Conservation (phyloP, 2,329 filamentous ascomycete species). For the Exophiala sp. region DNA sequence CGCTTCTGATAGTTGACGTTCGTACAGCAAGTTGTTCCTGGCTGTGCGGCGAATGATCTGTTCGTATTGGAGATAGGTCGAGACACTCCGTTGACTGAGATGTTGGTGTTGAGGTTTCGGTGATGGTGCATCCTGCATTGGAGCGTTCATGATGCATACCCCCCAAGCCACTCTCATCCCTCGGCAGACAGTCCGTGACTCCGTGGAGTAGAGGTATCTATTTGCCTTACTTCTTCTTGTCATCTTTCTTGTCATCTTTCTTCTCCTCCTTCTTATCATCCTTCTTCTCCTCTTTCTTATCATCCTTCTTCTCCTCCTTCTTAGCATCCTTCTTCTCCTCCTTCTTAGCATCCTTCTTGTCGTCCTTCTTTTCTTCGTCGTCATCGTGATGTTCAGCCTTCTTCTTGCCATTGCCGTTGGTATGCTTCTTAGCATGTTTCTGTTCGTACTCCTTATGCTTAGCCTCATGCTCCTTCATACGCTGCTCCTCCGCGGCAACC, state of each 20-base stretch:
- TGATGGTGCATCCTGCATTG: too few species aligned
- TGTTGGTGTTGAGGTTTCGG: too few species aligned
- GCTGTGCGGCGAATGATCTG: neutral
- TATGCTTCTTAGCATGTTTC: conserved; percentile 25
- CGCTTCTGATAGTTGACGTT: too few species aligned
- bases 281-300: conserved; percentile 26
- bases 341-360: conserved; percentile 22
- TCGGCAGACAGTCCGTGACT: too few species aligned
- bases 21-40: too few species aligned
- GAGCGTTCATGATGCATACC: too few species aligned
- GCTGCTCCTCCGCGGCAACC: conserved; percentile 47
- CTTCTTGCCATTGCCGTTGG: conserved; percentile 24
- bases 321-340: conserved; percentile 22
- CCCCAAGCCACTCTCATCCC: too few species aligned
- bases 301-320: conserved; percentile 3
- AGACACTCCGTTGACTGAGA: neutral
- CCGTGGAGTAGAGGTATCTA: too few species aligned
- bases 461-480: conserved; percentile 42
- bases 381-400: conserved; percentile 29
- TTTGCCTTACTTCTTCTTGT: neutral
- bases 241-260: neutral
- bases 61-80: neutral
- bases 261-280: conserved; percentile 11
- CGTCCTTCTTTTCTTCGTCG: conserved; percentile 28
- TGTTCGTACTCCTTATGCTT: conserved; percentile 25